Evolutionary conservation across 2,329 filamentous ascomycete species (phyloP).

Genomic region (Penicillium sp.): DNA sequence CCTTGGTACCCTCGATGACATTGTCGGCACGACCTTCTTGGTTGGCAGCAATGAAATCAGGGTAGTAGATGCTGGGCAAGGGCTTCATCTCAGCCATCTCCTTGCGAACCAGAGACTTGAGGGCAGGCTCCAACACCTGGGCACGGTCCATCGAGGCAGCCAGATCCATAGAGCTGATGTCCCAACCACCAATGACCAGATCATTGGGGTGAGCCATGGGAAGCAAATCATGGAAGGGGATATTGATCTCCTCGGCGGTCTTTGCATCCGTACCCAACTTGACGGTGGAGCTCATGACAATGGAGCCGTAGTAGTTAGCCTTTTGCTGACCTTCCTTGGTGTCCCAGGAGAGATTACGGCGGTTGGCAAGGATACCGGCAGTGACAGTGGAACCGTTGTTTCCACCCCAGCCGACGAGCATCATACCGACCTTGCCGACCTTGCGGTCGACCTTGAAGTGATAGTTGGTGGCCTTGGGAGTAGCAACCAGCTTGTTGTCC

Average conservation of each 20-base stretch:
- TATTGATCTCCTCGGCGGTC: slow-evolving; percentile 88
- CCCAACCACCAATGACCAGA: slow-evolving; percentile 93
- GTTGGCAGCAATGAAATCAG: slow-evolving; percentile 98
- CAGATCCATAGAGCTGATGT: slow-evolving; percentile 90
- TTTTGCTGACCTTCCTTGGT: slow-evolving; percentile 84
- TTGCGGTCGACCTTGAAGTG: slow-evolving; percentile 97
- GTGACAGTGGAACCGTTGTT: slow-evolving; percentile 99
- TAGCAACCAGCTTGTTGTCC: slow-evolving; percentile 78
- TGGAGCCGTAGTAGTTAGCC: slow-evolving; percentile 97
- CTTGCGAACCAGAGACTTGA: slow-evolving; percentile 89
- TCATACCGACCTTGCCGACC: slow-evolving; percentile 90
- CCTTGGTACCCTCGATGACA: slow-evolving; percentile 79
- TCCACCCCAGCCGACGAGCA: slow-evolving; percentile 96
- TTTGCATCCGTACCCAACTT: slow-evolving; percentile 89
- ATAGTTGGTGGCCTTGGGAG: slow-evolving; percentile 86
- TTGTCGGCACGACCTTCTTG: slow-evolving; percentile 97
- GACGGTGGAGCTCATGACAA: slow-evolving; percentile 95
- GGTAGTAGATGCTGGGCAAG: slow-evolving; percentile 95
- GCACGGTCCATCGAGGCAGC: slow-evolving; percentile 94
- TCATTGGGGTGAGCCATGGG: slow-evolving; percentile 98
- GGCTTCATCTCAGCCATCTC: slow-evolving; percentile 89
- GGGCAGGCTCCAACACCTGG: slow-evolving; percentile 88
- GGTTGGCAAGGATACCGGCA: slow-evolving; percentile 95
- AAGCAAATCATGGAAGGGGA: slow-evolving; percentile 91
- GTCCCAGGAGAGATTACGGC: slow-evolving; percentile 83